These are phyloP conservation scores for Sporisorium scitamineum DNA, from an alignment of 1,284 basidiomycete genomes.

Conservation along the genomic window DNA sequence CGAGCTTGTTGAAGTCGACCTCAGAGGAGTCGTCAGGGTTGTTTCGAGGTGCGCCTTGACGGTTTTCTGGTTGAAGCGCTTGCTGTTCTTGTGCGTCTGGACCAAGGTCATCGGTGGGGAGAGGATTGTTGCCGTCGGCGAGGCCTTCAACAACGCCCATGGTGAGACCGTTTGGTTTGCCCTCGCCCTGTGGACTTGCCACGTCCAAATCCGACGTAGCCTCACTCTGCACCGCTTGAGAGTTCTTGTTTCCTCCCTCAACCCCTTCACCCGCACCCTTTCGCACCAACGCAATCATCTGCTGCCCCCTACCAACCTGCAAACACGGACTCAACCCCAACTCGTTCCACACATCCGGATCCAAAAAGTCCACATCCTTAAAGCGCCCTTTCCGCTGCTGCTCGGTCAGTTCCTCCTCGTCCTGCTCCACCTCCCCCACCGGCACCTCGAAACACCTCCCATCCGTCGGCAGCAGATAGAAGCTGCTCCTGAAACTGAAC, in stretches of 20 bases:
- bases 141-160: slow-evolving; percentile 44
- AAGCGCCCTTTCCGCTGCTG: slow-evolving; percentile 24
- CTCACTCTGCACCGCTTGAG: background rate
- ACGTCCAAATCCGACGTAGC: slow-evolving; percentile 9
- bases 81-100: slow-evolving; percentile 18
- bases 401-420: slow-evolving; percentile 38
- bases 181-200: slow-evolving; percentile 14
- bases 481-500: slow-evolving; percentile 66
- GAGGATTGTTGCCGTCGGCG: slow-evolving; percentile 7
- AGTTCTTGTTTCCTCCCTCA: background rate
- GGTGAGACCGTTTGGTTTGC: slow-evolving; percentile 27
- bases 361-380: slow-evolving; percentile 56
- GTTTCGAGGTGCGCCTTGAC: slow-evolving; percentile 28
- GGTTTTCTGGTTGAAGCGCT: slow-evolving; percentile 33
- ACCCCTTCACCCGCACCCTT: background rate
- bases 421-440: slow-evolving; percentile 22
- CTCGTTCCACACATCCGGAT: slow-evolving; percentile 49
- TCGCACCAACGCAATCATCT: slow-evolving; percentile 11
- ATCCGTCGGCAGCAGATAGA: slow-evolving; percentile 66
- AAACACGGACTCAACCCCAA: slow-evolving; percentile 52
- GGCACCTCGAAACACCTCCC: slow-evolving; percentile 51
- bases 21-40: background rate
- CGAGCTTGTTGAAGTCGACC: slow-evolving; percentile 19
- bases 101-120: background rate
- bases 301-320: slow-evolving; percentile 22